Base-by-base conservation (phyloP, 495 filamentous ascomycete species). In the Oidiodendron maius region DNA sequence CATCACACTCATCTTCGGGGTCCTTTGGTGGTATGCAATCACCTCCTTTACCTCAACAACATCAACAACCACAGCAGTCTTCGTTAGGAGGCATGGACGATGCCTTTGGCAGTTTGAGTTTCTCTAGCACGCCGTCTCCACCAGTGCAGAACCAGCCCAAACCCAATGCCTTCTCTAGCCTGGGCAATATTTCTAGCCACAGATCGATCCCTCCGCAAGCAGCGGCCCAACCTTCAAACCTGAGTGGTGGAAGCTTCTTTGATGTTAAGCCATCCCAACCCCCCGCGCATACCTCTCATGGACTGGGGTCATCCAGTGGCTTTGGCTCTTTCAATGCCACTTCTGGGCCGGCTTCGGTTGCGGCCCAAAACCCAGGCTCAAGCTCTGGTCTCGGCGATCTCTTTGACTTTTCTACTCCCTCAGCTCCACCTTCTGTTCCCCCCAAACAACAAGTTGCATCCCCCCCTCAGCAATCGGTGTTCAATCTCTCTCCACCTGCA, bases 51-150 rank as follows among this genome's bases (percentile, higher is more conserved):
- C 75, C 79, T 6, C 47, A 51, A 44, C 48, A 44, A 13, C 43
- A 51, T 43, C 71, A 21, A 51, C 70, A 25, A 53, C 48, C 65
- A 66, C 62, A 60, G 66, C 66, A 75, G 44, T 57, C 64, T 8
- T 77, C 83, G 20, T 74, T 89, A 57, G 83, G 86, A 5, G 86
- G 84, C 3, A 65, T 98, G 42, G 83, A 86, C 49, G 90, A 96
- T 68, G 89, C 90, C 2, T 98, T 98, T 62, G 83, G 88, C 56
- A 77, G 81, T 40, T 65, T 98, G 16, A 87, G 80, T 54, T 91
- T 98, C 61, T 64, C 59, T 12, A 67, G 61, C 68, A 58, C 78
- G 8, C 67, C 79, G 20, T 69, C 81, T 3, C 69, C 82, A 15
- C 71, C 78, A 25, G 61, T 78, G 38, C 74, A 72, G 46, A 66